Evolutionary conservation across 106 monocot species (phyloP), one percentile per base, ranked within the genome.

Genomic region (Allium cepa): DNA sequence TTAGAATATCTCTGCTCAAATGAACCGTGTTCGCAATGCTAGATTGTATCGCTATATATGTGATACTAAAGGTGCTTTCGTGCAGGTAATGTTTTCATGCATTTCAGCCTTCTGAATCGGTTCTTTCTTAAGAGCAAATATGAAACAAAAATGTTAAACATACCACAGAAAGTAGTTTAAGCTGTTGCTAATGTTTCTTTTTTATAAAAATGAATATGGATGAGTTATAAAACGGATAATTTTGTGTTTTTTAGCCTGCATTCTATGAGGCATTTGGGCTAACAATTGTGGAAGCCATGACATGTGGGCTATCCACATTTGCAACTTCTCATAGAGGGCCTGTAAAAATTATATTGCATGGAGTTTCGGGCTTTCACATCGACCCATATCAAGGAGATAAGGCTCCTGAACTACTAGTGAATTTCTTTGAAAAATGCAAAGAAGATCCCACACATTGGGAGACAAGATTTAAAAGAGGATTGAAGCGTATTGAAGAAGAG

Each of bases 251-350:
- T 0, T n/a, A 80, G 79, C 79, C 79, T 47, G 79, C 79, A 0
- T 75, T 80, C 46, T 80, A 80, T 9, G 79, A 80, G 66, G 79
- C 79, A 8, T 80, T 80, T 55, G 79, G 79, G 55, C 79, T 80
- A 2, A 80, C 79, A 4, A 75, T 80, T 0, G 71, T 80, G 0
- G 79, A 80, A 49, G 47, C 79, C 49, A 80, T 80, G 79, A 80
- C 74, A 10, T 80, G 79, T 45, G 79, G 75, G 8, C 60, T 80
- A 17, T 75, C 79, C 4, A 80, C 75, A 27, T 75, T 80, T 49
- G 79, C 79, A 1, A 80, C 79, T 1, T 48, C 46, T n/a, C 58
- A 80, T 53, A 75, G 79, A 9, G 79, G 79, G 7, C 79, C 79
- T 1, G 79, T 64, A 36, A 75, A 80, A 64, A 80, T 80, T 36